A percentile compares a stretch with the other conserved stretches of the same genome.
phyloP scores from a whole-genome alignment of 495 filamentous ascomycete genomes.

The Annulohypoxylon stygium region DNA sequence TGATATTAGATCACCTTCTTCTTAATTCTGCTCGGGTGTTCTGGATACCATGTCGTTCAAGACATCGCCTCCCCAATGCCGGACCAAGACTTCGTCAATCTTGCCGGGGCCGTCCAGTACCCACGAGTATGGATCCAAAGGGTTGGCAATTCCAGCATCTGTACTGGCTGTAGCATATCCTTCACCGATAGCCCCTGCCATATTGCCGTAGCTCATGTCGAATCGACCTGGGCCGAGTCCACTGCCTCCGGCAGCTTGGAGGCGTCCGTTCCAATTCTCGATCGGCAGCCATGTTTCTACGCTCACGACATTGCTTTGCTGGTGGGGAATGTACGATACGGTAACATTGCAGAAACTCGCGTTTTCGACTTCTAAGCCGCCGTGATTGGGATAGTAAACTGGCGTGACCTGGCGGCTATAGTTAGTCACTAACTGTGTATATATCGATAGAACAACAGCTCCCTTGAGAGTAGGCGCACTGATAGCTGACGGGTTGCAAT shows the following conservation, averaged over 20 bases:
- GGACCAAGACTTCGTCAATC: slow-evolving; percentile 24
- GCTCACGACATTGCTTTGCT: slow-evolving; percentile 53
- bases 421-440: slow-evolving; percentile 30
- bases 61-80: slow-evolving; percentile 31
- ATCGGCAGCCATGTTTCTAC: slow-evolving; percentile 57
- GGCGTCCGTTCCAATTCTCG: slow-evolving; percentile 57
- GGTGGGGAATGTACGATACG: slow-evolving; percentile 60
- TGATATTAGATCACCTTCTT: slow-evolving; percentile 7
- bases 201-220: slow-evolving; percentile 39
- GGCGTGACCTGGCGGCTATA: slow-evolving; percentile 32
- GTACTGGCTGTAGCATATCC: slow-evolving; percentile 54
- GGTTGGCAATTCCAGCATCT: slow-evolving; percentile 44
- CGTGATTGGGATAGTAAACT: slow-evolving; percentile 35
- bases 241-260: slow-evolving; percentile 58
- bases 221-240: slow-evolving; percentile 52
- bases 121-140: slow-evolving; percentile 34
- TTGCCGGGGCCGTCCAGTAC: slow-evolving; percentile 24
- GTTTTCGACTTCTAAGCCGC: slow-evolving; percentile 20
- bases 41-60: slow-evolving; percentile 32
- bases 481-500: slow-evolving; percentile 20
- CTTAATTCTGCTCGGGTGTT: not conserved
- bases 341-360: slow-evolving; percentile 62
- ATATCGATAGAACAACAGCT: slow-evolving; percentile 16
- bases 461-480: slow-evolving; percentile 9
- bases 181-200: slow-evolving; percentile 42